These are phyloP conservation scores for Artemisia annua DNA, from an alignment of 129 eudicot genomes.

Conservation along the genomic window DNA sequence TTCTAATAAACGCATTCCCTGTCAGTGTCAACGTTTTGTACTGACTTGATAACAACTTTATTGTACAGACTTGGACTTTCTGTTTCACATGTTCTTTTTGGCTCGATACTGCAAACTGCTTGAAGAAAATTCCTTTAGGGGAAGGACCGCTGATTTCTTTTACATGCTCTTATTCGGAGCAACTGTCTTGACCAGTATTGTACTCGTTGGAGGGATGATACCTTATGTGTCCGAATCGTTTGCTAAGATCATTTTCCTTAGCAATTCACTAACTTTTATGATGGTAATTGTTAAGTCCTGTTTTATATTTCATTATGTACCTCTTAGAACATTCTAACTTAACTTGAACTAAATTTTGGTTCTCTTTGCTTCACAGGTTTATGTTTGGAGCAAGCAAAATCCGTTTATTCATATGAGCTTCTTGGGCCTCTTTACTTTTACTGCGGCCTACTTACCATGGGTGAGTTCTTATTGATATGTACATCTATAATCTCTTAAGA, in stretches of 20 bases:
- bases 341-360: slow-evolving; percentile 2
- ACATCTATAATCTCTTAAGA: neutral
- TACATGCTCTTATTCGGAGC: slow-evolving; percentile 97
- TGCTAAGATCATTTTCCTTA: slow-evolving; percentile 91
- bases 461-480: slow-evolving; percentile 48
- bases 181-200: slow-evolving; percentile 79
- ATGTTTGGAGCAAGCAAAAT: slow-evolving; percentile 99
- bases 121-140: slow-evolving; percentile 95
- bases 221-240: slow-evolving; percentile 92
- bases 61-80: slow-evolving; percentile 87
- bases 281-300: slow-evolving; percentile 57
- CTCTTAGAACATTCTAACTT: neutral
- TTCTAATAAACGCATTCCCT: neutral
- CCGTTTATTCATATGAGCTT: slow-evolving; percentile 97
- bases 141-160: slow-evolving; percentile 97
- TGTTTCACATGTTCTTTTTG: slow-evolving; percentile 99
- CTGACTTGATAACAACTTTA: slow-evolving; percentile 23
- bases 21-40: neutral
- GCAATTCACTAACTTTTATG: slow-evolving; percentile 98
- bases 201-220: slow-evolving; percentile 96
- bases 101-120: slow-evolving; percentile 99
- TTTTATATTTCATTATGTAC: neutral
- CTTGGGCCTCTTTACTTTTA: slow-evolving; percentile 94
- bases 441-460: slow-evolving; percentile 99
- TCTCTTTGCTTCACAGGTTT: slow-evolving; percentile 50